Base-by-base conservation (phyloP, 208 protist species). In the Acanthamoeba lugdunensis region DNA sequence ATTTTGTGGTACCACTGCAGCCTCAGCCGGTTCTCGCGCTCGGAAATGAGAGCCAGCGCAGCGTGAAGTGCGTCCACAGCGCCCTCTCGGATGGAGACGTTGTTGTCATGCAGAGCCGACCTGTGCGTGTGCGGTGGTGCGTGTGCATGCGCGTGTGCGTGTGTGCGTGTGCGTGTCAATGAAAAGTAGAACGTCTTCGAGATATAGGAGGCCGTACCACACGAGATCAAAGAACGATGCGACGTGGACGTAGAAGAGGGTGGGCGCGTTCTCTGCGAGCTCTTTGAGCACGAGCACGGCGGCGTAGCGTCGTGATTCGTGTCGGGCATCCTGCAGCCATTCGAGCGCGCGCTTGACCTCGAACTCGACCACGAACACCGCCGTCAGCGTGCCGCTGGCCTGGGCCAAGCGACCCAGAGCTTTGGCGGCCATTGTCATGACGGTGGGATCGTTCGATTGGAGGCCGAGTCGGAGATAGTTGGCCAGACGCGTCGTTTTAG, bases 361-460 rank as follows among this genome's bases (percentile, higher is more conserved):
- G 94, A 97, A 98, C 56, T 98, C 97, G 3, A 98, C 97, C 28
- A 88, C 81, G 82, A 97, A 97, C 58, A 98, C 97, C 7, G 97
- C 94, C 18, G 97, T 97, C 14, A 98, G 93, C 16, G 97, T 96
- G 33, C 97, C 96, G 33, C 96, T 96, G 14, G 94, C 94, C 16
- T 96, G 93, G 8, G 97, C 97, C 63, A 98, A 84, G 41, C 95
- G 94, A 50, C 90, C 90, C 90, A 98, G 82, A n/a, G 97, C 97
- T 65, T 96, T 95, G 11, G 95, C 61, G 0, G 97, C 96, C 88
- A 95, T 95, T 14, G 84, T 77, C 95, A 97, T 96, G 9, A 97
- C 95, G n/a, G 92, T 79, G 21, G 84, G 89, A 73, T 97, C 96
- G 30, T 92, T 96, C 33, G 87, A 93, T 14, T 84, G 92, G 23